Evolutionary conservation across 2,329 filamentous ascomycete species (phyloP).

Genomic region (Fusarium domesticum): DNA sequence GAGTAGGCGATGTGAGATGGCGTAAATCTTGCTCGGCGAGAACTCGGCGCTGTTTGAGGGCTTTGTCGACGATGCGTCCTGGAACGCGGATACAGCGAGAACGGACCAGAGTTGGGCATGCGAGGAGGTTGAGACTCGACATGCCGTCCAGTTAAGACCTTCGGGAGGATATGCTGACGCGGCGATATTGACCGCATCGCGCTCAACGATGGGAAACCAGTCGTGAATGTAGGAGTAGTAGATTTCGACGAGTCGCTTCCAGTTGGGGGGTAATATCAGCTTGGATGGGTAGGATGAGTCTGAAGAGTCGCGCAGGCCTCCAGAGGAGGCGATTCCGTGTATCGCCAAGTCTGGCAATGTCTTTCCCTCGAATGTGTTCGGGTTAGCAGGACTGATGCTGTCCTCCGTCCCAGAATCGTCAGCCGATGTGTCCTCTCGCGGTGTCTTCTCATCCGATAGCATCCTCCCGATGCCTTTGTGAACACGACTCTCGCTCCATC

Average conservation of each 20-base stretch:
- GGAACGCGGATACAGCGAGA: conserved; percentile 55
- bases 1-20: conserved; percentile 47
- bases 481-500: conserved; percentile 62
- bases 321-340: conserved; percentile 10
- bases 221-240: conserved; percentile 74
- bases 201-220: conserved; percentile 73
- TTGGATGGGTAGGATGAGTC: conserved; percentile 15
- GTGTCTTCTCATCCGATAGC: conserved; percentile 45
- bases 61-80: conserved; percentile 38
- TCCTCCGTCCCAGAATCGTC: conserved; percentile 34
- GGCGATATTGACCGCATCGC: conserved; percentile 55
- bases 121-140: conserved; percentile 34
- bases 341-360: conserved; percentile 19
- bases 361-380: conserved; percentile 18
- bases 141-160: conserved; percentile 31
- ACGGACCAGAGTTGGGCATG: conserved; percentile 60
- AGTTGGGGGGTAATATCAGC: conserved; percentile 48
- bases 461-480: conserved; percentile 62
- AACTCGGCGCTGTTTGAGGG: conserved; percentile 3
- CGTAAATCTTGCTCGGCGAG: conserved; percentile 43
- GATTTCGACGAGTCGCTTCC: conserved; percentile 62
- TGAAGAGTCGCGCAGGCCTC: conserved; percentile 6
- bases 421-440: conserved; percentile 35
- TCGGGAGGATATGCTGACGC: conserved; percentile 42
- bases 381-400: conserved; percentile 22